Conservation (phyloP, 2,329 filamentous ascomycete species). For the Leptographium galeiforme region DNA sequence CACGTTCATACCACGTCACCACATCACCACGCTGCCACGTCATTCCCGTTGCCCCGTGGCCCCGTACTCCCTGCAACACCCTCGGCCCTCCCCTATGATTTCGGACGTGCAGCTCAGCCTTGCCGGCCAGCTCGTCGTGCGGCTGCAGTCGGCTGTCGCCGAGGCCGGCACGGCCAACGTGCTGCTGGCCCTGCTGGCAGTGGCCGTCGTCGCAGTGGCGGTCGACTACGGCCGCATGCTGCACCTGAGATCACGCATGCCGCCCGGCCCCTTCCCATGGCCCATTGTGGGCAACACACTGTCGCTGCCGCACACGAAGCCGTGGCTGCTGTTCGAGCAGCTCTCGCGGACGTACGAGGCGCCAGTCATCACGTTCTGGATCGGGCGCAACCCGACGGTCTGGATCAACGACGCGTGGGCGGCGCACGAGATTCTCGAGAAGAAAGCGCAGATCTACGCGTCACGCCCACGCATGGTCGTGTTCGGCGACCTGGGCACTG, state of each 20-base stretch:
- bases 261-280: constrained; percentile 38
- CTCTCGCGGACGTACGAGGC: constrained; percentile 34
- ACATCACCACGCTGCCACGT: too few species aligned
- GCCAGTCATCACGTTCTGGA: constrained; percentile 42
- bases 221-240: constrained; percentile 36
- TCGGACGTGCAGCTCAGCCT: not conserved
- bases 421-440: constrained; percentile 41
- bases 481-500: constrained; percentile 31
- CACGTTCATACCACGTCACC: too few species aligned
- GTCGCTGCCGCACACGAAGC: constrained; percentile 37
- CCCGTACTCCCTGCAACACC: too few species aligned
- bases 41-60: too few species aligned
- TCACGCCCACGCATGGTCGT: constrained; percentile 35
- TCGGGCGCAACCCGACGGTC: constrained; percentile 32
- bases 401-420: constrained; percentile 35
- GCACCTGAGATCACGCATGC: constrained; percentile 34
- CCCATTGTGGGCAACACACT: constrained; percentile 44
- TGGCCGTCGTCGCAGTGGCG: constrained; percentile 16
- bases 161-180: constrained; percentile 10
- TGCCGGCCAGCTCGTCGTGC: constrained; percentile 10
- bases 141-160: constrained; percentile 13
- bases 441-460: constrained; percentile 36
- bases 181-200: constrained; percentile 11
- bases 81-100: too few species aligned
- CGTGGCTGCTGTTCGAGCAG: constrained; percentile 44